These are phyloP conservation scores for Eucalyptus polyanthemos DNA, from an alignment of 345 rosid genomes.

Conservation along the genomic window DNA sequence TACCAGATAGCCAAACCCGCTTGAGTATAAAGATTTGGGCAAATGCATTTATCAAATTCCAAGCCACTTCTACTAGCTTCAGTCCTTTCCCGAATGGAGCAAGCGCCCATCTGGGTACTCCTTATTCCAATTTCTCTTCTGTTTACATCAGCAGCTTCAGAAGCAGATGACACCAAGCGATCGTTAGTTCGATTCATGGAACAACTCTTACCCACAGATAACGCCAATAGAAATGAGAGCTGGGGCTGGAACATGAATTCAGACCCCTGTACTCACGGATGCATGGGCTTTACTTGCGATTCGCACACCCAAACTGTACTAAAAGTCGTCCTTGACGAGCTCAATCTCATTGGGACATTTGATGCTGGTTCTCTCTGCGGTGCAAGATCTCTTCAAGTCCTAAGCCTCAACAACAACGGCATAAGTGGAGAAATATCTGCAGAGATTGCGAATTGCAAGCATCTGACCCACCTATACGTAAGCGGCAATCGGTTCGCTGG, in stretches of 20 bases:
- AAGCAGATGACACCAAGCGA: neutral
- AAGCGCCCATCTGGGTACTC: neutral
- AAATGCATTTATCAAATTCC: neutral
- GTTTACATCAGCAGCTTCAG: neutral
- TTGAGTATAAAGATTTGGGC: neutral
- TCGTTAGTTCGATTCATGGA: neutral
- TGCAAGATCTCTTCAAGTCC: neutral
- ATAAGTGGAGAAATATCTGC: neutral
- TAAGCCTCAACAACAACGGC: neutral
- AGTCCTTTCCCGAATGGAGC: neutral
- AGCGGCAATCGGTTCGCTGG: neutral
- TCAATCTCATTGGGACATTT: neutral
- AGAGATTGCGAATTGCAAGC: conserved; percentile 2
- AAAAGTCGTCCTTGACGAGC: neutral
- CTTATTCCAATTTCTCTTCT: neutral
- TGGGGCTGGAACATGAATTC: conserved; percentile 8
- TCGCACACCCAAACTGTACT: neutral
- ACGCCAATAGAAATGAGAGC: neutral
- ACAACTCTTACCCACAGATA: neutral
- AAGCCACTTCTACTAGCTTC: neutral
- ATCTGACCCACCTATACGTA: conserved; percentile 1
- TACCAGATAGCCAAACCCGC: neutral
- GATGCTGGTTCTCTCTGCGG: neutral
- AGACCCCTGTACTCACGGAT: neutral
- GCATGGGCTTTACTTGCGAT: neutral